Base-by-base conservation (phyloP, 108 stramenopile species). In the Aureococcus anophagefferens region DNA sequence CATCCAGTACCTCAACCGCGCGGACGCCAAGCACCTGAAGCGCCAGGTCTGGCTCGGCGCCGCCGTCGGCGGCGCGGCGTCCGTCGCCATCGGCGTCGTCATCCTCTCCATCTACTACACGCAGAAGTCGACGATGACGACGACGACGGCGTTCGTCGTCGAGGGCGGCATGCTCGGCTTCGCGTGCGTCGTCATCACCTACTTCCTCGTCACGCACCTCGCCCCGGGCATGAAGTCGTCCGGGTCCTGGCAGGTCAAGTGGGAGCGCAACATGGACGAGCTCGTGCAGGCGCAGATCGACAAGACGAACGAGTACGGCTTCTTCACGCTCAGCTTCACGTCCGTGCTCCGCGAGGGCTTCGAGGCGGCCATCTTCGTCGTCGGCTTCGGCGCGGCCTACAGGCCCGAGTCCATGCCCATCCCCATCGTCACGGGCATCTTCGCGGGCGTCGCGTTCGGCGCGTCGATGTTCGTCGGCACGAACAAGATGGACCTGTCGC, bases 281-380 rank as follows among this genome's bases (percentile, higher is more conserved):
- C 32, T 17, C 51, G 62, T 70, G 16, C 32, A 9, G n/a, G 29
- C 25, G 4, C 7, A 40, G 37, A 4, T 40, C 37, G 37, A 4
- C 7, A 11, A 4, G 37, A 40, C 4, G 37, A 4, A 11, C 37
- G 11, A 40, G 37, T 40, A 9, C 11, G 37, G 37, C 37, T 40
- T 70, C 16, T 70, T 70, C 70, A 28, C 28, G 0, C 62, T 70
- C 4, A 15, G 51, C 62, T 70, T 70, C 25, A 62, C 70, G 11
- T 46, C 70, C 33, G 70, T 70, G 30, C 32, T 70, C 11, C 70
- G 70, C 62, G 70, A 70, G 35, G 70, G 70, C 34, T 31, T 70
- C 30, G 70, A 70, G 30, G 62, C 70, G 21, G 31, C 62, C 33
- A 29, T 70, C 62, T 70, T 70, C 70, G 59, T 70, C 33, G 32